Evolutionary conservation across 2,329 filamentous ascomycete species (phyloP).

Genomic region (Ophiostoma australiae): DNA sequence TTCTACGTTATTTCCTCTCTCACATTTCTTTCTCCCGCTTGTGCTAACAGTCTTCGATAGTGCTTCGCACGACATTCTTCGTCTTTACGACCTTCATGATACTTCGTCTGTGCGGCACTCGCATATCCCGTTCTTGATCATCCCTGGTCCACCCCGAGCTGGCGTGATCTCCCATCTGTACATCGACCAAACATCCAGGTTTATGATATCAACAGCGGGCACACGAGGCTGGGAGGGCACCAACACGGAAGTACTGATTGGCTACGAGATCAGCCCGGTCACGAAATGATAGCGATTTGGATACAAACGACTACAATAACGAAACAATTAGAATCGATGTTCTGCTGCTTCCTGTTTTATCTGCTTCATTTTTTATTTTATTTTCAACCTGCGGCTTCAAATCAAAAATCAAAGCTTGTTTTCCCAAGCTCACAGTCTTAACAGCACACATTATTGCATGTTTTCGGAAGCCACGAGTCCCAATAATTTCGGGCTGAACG

Average conservation of each 20-base stretch:
- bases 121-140: conserved; percentile 88
- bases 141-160: conserved; percentile 76
- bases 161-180: conserved; percentile 84
- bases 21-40: neutral
- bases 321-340: neutral
- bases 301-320: neutral
- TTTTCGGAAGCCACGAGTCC: too few relatives aligned
- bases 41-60: conserved; percentile 39
- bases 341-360: neutral
- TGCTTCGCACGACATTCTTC: conserved; percentile 87
- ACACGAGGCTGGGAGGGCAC: conserved; percentile 93
- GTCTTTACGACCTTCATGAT: conserved; percentile 80
- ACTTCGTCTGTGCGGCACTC: conserved; percentile 63
- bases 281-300: conserved; percentile 1
- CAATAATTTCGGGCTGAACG: neutral
- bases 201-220: conserved; percentile 87
- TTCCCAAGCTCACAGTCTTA: too few relatives aligned
- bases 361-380: neutral
- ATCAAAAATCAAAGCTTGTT: too few relatives aligned
- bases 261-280: conserved; percentile 71
- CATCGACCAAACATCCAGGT: conserved; percentile 79
- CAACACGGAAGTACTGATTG: conserved; percentile 82
- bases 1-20: neutral
- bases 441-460: too few relatives aligned
- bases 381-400: neutral